Conservation (phyloP, 495 filamentous ascomycete species). For the Penicillium mononematosum region DNA sequence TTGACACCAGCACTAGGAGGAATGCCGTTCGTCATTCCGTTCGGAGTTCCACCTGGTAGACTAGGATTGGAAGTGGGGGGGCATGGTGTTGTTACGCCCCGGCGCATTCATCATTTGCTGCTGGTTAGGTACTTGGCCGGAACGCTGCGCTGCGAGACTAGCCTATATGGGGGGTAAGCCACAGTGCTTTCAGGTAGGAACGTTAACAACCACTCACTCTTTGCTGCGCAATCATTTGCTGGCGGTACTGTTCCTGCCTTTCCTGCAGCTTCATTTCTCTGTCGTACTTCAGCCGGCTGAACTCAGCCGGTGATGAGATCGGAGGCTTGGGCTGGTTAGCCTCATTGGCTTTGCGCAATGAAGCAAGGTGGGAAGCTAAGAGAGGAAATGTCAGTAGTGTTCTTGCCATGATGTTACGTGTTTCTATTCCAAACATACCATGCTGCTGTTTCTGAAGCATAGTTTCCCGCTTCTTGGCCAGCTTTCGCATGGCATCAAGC, state of each 20-base stretch:
- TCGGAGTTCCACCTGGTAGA: constrained; percentile 32
- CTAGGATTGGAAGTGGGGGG: constrained; percentile 37
- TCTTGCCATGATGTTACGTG: constrained; percentile 13
- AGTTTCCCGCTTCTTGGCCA: constrained; percentile 90
- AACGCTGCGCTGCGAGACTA: constrained; percentile 43
- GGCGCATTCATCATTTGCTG: constrained; percentile 42
- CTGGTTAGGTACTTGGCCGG: constrained; percentile 45
- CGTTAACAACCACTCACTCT: constrained; percentile 46
- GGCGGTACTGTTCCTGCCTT: constrained; percentile 65
- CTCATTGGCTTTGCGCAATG: constrained; percentile 70
- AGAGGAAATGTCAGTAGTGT: constrained; percentile 10
- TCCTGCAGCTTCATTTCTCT: constrained; percentile 76
- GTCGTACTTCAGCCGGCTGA: constrained; percentile 84
- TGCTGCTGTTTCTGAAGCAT: constrained; percentile 83
- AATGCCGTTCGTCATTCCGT: constrained; percentile 42
- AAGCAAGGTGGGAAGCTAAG: constrained; percentile 62
- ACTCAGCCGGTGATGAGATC: constrained; percentile 77
- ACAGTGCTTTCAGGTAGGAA: constrained; percentile 12
- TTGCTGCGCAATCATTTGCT: constrained; percentile 60
- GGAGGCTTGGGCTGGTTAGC: constrained; percentile 57
- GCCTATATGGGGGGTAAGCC: constrained; percentile 26
- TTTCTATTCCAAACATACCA: constrained; percentile 40
- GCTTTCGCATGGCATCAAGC: constrained; percentile 91
- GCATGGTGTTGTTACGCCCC: constrained; percentile 42
- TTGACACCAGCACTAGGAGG: constrained; percentile 36